Conservation (phyloP, 306 rosid genomes). For the Malus sylvestris region DNA sequence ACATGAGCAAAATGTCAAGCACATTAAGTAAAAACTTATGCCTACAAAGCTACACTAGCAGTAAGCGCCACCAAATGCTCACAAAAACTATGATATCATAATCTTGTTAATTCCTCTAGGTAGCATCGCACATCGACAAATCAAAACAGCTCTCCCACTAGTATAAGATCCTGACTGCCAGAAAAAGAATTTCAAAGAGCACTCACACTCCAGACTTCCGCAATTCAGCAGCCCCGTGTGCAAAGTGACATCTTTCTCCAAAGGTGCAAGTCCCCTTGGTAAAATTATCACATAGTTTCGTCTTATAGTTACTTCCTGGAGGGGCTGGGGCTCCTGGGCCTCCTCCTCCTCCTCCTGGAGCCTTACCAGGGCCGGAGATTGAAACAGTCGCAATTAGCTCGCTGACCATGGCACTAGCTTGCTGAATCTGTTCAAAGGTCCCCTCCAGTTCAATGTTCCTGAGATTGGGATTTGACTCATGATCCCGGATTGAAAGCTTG, state of each 20-base stretch:
- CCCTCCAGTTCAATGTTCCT: slow-evolving; percentile 95
- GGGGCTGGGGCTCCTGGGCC: slow-evolving; percentile 24
- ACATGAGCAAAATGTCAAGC: not conserved
- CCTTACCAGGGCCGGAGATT: slow-evolving; percentile 49
- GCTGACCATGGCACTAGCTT: slow-evolving; percentile 81
- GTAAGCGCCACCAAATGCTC: slow-evolving; percentile 15
- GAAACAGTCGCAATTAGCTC: slow-evolving; percentile 58
- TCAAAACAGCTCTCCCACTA: slow-evolving; percentile 18
- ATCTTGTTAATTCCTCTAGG: slow-evolving; percentile 27
- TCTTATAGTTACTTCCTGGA: slow-evolving; percentile 64
- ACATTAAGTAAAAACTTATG: not conserved
- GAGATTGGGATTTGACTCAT: slow-evolving; percentile 70
- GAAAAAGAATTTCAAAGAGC: not conserved
- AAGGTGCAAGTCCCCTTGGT: slow-evolving; percentile 86
- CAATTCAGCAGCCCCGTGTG: slow-evolving; percentile 78
- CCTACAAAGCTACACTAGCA: not conserved
- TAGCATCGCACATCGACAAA: slow-evolving; percentile 35
- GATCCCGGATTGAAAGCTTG: slow-evolving; percentile 83
- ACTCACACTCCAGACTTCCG: slow-evolving; percentile 53
- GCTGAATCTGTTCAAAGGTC: slow-evolving; percentile 77
- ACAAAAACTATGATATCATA: slow-evolving; percentile 23
- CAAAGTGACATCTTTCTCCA: slow-evolving; percentile 96
- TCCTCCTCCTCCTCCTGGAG: slow-evolving; percentile 24
- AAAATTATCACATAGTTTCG: slow-evolving; percentile 91
- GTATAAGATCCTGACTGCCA: slow-evolving; percentile 17